Base-by-base conservation (phyloP, 1,284 basidiomycete species). In the Dichomitus squalens region DNA sequence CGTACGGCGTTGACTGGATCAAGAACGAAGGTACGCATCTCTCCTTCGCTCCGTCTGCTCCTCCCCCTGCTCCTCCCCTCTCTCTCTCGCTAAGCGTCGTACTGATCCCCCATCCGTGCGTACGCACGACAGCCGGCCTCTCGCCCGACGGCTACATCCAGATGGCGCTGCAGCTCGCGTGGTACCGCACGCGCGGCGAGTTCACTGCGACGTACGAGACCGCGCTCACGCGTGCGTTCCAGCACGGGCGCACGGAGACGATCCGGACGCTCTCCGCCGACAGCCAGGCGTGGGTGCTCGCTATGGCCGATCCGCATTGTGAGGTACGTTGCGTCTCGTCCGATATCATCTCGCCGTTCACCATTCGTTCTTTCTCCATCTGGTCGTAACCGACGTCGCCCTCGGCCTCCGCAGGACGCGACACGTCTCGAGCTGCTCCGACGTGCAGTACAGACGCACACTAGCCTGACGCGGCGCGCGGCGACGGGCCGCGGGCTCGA, bases 181-280 rank as follows among this genome's bases (percentile, higher is more conserved):
- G 92, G 85, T 93, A 90, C 75, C 84, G 84, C 65, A 86, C 87
- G 36, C 90, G 89, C 58, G 87, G 87, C 12, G 76, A 80, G 62
- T 90, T 93, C 67, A 92, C 92, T 1, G 93, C 96, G 3, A 96
- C 94, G 5, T 98, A 99, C 73, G 96, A 99, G 77, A 98, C 96
- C 0, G 93, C 91, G 0, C 84, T 95, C 27, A 98, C 96, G 1
- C 84, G 95, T n/a, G 80, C 92, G 66, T 97, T 96, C 78, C 80
- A 90, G 63, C 88, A 91, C 67, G 96, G 95, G 7, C 85, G 96
- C 12, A 98, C 96, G 0, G 96, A 99, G 69, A 95, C 94, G 1
- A 90, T 98, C 53, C 85, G 96, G 40, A 86, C 89, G 0, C 81
- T 93, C 43, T 92, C 88, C 50, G 77, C 76, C 29, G 92, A 96